Evolutionary conservation across 2,329 filamentous ascomycete genomes (phyloP).

Genomic region (Cordyceps pruinosa): DNA sequence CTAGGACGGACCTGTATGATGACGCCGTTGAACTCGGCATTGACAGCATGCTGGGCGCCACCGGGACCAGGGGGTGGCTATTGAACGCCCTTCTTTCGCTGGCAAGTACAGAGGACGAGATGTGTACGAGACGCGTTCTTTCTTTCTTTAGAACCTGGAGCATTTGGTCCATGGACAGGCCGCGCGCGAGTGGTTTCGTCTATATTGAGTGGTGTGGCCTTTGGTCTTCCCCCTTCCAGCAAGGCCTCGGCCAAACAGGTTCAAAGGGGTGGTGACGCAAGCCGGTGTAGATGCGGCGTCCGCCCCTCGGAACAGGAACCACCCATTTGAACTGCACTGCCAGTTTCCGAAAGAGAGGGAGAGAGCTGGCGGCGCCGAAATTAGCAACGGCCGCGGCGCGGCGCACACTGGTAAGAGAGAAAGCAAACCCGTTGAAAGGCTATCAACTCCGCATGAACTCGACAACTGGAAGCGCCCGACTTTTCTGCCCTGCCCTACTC

Average conservation of each 20-base stretch:
- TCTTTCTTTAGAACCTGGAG: neutral
- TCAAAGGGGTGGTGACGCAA: too few relatives aligned
- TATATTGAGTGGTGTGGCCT: too few relatives aligned
- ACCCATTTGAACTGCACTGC: neutral
- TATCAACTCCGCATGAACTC: neutral
- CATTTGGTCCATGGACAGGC: too few relatives aligned
- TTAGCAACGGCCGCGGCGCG: neutral
- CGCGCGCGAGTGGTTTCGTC: too few relatives aligned
- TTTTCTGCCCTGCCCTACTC: neutral
- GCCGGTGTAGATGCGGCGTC: too few relatives aligned
- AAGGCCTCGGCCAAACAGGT: too few relatives aligned
- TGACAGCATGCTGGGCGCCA: neutral
- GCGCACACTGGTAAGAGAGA: too few relatives aligned
- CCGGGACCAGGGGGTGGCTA: neutral
- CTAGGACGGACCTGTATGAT: neutral
- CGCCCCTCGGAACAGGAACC: neutral
- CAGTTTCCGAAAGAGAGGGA: neutral
- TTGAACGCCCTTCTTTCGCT: neutral
- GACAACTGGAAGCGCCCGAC: neutral
- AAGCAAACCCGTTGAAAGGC: too few relatives aligned
- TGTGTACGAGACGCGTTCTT: neutral
- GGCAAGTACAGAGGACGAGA: neutral
- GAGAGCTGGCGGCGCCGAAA: neutral
- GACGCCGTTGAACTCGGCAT: neutral
- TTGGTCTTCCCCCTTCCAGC: too few relatives aligned